Evolutionary conservation across 2,329 filamentous ascomycete species (phyloP), one percentile per base, ranked within the genome.

Genomic region (Trichophyton simii): DNA sequence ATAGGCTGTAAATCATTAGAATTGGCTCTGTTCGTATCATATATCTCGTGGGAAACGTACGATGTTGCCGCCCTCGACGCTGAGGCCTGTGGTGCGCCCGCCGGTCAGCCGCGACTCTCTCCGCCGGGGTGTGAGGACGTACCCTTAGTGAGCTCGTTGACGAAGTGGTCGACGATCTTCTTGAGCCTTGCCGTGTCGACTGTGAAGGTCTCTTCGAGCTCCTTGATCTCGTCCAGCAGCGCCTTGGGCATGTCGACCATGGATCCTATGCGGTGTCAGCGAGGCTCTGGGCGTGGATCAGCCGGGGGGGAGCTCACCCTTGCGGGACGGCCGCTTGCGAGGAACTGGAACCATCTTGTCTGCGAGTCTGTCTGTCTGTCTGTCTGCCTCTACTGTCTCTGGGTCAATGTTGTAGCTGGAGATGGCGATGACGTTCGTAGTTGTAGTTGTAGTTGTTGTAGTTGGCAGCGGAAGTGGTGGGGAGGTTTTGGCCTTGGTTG

Each of bases 161-260:
- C 81, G 73, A 99, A 99, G 74, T 96, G 92, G 60, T 88, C 80
- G 48, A 90, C 92, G 70, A 99, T 91, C 66, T 87, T 76, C 82
- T 97, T 97, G 61, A 97, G 84, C 79, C 89, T 95, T 42, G 82
- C 76, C 0, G 82, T 82, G 66, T 87, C 83, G 54, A 97, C 85
- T 9, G 86, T 88, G 76, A 99, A 96, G 60, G 87, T 75, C 62
- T 91, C 82, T 78, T 97, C 94, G 25, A 97, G 82, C 64, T 83
- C 81, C 73, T 88, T 85, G 71, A 97, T 91, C 77, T 96, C 87
- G 60, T 81, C 74, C 72, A 89, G 78, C 66, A 96, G 83, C 75
- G 90, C 86, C 78, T 90, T 88, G 66, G 92, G 91, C 75, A 96
- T 83, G 79, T 96, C 90, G 74, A 87, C 85, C 84, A 94, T 89